Base-by-base conservation (phyloP, 2,329 filamentous ascomycete genomes). In the Emericellopsis atlantica region DNA sequence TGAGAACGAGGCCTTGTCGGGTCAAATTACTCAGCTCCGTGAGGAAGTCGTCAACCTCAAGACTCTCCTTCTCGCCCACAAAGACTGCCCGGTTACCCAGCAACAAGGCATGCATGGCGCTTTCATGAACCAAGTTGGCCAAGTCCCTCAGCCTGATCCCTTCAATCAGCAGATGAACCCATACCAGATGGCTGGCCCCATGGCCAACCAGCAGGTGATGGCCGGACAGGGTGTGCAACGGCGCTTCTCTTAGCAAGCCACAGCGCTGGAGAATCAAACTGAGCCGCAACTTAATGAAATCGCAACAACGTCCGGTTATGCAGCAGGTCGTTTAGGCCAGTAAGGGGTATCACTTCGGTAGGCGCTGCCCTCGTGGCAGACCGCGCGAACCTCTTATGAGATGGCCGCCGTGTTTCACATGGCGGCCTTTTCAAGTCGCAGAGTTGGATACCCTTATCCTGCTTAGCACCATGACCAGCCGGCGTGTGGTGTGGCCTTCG, bases 31-130 rank as follows among this genome's bases (percentile, higher is more conserved):
- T 2, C 79, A 85, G 50, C 67, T 96, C 6, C 76, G 88, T 23
- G 90, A 96, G 55, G 92, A 98, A 56, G 85, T 96, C 44, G 86
- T 96, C 37, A 93, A 90, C 47, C 72, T 98, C 34, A 96, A 95
- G 68, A 95, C 89, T 0, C 69, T 96, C 0, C 70, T 98, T 3
- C 71, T 96, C 18, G 89, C 89, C 0, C 92, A 98, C 62, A 96
- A 96, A 58, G 90, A 96, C 58, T 96, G 92, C 51, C 87, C 90
- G 0, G 84, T 96, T 7, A 88, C 88, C 4, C 85, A 93, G 57
- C 81, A 86, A 36, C 89, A 95, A 59, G 61, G 61, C 21, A 66
- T 92, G 2, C 72, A 76, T 40, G 63, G 66, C 4, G 66, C 65
- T 1, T 76, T 67, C 47, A 70, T 79, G 65, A 69, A 73, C 36